Percentiles rank a stretch among this genome's conserved stretches.
Evolutionary conservation across 495 filamentous ascomycete species (phyloP).

Genomic region (Xylaria flabelliformis): DNA sequence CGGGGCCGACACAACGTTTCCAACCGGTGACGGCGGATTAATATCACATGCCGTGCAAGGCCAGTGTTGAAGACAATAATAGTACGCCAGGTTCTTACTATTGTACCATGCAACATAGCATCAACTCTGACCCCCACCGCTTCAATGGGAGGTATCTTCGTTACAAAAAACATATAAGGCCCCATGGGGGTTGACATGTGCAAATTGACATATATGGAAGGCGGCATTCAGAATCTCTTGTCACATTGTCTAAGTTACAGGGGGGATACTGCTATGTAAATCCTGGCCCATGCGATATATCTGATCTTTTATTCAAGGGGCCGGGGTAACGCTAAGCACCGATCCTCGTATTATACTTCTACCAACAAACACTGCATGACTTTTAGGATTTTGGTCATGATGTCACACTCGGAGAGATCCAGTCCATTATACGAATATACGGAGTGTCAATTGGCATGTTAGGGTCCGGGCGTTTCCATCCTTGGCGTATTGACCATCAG

Average conservation of each 20-base stretch:
- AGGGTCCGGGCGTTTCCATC: background rate
- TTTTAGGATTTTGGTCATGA: background rate
- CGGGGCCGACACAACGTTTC: background rate
- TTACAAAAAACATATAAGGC: background rate
- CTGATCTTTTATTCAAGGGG: background rate
- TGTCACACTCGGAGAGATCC: conserved; percentile 4
- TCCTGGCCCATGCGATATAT: background rate
- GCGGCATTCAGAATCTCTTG: background rate
- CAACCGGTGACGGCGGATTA: background rate
- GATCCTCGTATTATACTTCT: background rate
- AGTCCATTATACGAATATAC: background rate
- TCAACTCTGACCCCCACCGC: background rate
- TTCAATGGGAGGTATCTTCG: background rate
- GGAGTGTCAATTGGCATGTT: background rate
- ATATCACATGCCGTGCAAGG: background rate
- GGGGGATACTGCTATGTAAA: background rate
- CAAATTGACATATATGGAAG: background rate
- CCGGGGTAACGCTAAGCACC: background rate
- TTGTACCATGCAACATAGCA: background rate
- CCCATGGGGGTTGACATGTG: background rate
- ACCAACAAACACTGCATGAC: background rate
- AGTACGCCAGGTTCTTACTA: background rate
- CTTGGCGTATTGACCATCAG: background rate
- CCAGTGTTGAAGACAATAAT: too few relatives aligned
- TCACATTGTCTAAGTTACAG: background rate